A percentile compares a stretch with the other conserved stretches of the same genome.
phyloP scores from a whole-genome alignment of 108 stramenopile species.

The Fragilariopsis cylindrus region DNA sequence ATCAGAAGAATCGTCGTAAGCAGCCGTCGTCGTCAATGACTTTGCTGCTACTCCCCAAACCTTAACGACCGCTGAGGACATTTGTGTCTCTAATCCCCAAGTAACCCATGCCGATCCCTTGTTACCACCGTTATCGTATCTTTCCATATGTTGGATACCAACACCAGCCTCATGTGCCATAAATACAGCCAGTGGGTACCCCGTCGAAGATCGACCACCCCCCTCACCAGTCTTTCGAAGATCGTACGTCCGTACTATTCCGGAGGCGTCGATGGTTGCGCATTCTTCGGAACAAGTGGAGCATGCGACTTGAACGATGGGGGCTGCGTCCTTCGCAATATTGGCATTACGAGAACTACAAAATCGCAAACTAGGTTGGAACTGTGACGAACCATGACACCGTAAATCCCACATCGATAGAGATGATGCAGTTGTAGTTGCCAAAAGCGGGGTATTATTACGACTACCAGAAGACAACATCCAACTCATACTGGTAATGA shows the following conservation, averaged over 20 bases:
- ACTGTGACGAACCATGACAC: constrained; percentile 35
- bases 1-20: background rate
- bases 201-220: background rate
- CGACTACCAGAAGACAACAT: constrained; percentile 24
- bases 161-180: constrained; percentile 58
- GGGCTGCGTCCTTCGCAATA: constrained; percentile 6
- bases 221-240: constrained; percentile 52
- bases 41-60: constrained; percentile 47
- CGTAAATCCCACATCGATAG: constrained; percentile 71
- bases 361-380: constrained; percentile 58
- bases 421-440: constrained; percentile 48
- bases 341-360: constrained; percentile 25
- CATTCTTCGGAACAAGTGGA: constrained; percentile 52
- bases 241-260: constrained; percentile 71
- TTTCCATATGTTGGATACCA: constrained; percentile 50
- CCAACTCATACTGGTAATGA: constrained; percentile 49
- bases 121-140: background rate
- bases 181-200: constrained; percentile 35
- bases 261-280: constrained; percentile 62
- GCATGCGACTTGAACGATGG: constrained; percentile 60
- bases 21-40: background rate
- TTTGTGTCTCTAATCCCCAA: constrained; percentile 65
- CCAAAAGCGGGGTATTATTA: constrained; percentile 25
- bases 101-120: constrained; percentile 52
- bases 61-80: constrained; percentile 55